phyloP scores from a whole-genome alignment of 345 rosid genomes.

The Punica granatum region DNA sequence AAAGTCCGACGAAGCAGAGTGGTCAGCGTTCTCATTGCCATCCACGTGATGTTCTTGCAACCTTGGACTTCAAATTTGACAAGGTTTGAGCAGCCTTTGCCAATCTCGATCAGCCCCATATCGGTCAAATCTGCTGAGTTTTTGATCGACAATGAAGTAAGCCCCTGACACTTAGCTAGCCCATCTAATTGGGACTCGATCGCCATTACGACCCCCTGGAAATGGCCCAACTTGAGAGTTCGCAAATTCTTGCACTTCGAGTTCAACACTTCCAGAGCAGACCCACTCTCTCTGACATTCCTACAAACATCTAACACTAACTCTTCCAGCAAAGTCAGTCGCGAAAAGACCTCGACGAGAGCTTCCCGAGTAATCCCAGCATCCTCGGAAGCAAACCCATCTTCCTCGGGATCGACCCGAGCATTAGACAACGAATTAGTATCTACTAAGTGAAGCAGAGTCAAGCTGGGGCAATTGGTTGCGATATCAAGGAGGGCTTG shows the following conservation, averaged over 20 bases:
- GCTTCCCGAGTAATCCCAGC: constrained; percentile 38
- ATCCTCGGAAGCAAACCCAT: constrained; percentile 43
- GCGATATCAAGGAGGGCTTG: constrained; percentile 60
- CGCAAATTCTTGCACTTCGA: constrained; percentile 48
- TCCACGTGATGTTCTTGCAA: constrained; percentile 61
- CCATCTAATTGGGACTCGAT: constrained; percentile 62
- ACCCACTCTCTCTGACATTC: constrained; percentile 54
- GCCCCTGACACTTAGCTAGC: constrained; percentile 57
- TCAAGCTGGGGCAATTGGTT: constrained; percentile 47
- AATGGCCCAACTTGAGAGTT: constrained; percentile 52
- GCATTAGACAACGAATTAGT: constrained; percentile 32
- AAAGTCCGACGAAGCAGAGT: constrained; percentile 38
- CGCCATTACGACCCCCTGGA: constrained; percentile 63
- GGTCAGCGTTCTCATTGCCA: constrained; percentile 61
- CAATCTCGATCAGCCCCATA: constrained; percentile 74
- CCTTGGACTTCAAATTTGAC: constrained; percentile 72
- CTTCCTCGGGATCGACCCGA: constrained; percentile 38
- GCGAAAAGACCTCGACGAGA: constrained; percentile 40
- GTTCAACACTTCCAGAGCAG: constrained; percentile 47
- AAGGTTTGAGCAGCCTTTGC: constrained; percentile 57
- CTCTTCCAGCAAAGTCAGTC: constrained; percentile 51
- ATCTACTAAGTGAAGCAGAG: constrained; percentile 61
- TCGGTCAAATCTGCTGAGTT: constrained; percentile 62
- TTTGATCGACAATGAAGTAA: constrained; percentile 51
- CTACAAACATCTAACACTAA: constrained; percentile 56